These are phyloP conservation scores for Crotalaria pallida DNA, from an alignment of 306 rosid species.

Conservation along the genomic window DNA sequence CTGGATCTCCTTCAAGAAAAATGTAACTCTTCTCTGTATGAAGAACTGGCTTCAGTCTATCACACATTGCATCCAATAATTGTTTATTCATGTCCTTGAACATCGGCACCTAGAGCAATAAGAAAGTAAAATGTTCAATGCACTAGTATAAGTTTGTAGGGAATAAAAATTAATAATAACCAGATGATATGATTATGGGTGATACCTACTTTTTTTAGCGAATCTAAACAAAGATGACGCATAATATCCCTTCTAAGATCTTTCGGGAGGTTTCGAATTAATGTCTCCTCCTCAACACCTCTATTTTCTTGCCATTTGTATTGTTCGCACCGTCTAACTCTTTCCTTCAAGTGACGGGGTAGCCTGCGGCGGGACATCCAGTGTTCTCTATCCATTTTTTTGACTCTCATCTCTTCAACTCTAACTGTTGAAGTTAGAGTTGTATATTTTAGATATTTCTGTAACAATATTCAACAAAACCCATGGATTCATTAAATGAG, in stretches of 20 bases:
- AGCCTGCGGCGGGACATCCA: conserved; percentile 97
- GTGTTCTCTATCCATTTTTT: conserved; percentile 69
- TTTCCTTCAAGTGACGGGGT: conserved; percentile 58
- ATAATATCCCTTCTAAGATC: conserved; percentile 85
- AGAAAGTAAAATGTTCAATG: neutral
- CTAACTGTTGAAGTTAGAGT: too few species aligned
- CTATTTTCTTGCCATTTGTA: conserved; percentile 95
- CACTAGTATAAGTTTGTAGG: neutral
- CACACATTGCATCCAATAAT: conserved; percentile 68
- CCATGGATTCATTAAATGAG: too few species aligned
- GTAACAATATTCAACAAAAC: conserved; percentile 15
- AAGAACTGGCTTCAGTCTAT: conserved; percentile 69
- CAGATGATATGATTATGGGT: neutral
- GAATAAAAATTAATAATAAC: neutral
- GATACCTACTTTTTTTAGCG: conserved; percentile 55
- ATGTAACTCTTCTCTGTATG: conserved; percentile 60
- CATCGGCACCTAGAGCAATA: conserved; percentile 53
- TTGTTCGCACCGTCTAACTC: conserved; percentile 67
- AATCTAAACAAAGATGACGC: conserved; percentile 71
- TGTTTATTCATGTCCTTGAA: conserved; percentile 67
- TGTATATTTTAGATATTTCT: conserved; percentile 83
- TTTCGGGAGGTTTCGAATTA: conserved; percentile 72
- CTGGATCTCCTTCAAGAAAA: conserved; percentile 83
- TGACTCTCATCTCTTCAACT: conserved; percentile 82
- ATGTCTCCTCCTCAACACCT: conserved; percentile 73